Percentiles rank a stretch among this genome's conserved stretches.
These are phyloP conservation scores for Helenozyma rhizophorensis DNA, from an alignment of 805 yeast species.

Conservation along the genomic window DNA sequence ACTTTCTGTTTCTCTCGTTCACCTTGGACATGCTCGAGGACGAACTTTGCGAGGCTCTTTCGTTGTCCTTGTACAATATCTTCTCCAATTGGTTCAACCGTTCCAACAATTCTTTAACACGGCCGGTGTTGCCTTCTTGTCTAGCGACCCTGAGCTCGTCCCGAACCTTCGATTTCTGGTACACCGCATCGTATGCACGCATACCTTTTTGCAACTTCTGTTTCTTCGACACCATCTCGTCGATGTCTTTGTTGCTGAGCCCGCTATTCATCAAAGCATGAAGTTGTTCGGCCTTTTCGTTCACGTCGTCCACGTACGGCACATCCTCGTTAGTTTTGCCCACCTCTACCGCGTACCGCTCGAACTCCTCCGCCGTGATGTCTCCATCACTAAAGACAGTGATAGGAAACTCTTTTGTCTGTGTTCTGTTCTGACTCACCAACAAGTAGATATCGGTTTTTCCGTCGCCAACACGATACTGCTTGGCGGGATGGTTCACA, in stretches of 20 bases:
- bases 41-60: conserved; percentile 31
- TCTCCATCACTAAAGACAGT: conserved; percentile 75
- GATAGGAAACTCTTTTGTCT: conserved; percentile 71
- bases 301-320: conserved; percentile 63
- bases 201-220: conserved; percentile 47
- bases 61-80: conserved; percentile 36
- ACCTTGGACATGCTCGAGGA: conserved; percentile 58
- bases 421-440: conserved; percentile 77
- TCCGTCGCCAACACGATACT: conserved; percentile 39
- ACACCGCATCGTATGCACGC: conserved; percentile 62
- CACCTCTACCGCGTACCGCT: conserved; percentile 59
- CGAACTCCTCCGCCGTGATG: conserved; percentile 68
- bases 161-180: conserved; percentile 64
- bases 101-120: conserved; percentile 25
- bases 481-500: conserved; percentile 37
- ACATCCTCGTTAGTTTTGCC: conserved; percentile 50
- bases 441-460: conserved; percentile 53
- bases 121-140: conserved; percentile 45
- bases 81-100: conserved; percentile 43
- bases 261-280: conserved; percentile 59
- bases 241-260: conserved; percentile 69
- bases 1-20: conserved; percentile 79
- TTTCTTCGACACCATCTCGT: conserved; percentile 72
- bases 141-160: conserved; percentile 74
- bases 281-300: conserved; percentile 60